Conservation (phyloP, 2,329 filamentous ascomycete genomes). For the Didymella arachidicola region DNA sequence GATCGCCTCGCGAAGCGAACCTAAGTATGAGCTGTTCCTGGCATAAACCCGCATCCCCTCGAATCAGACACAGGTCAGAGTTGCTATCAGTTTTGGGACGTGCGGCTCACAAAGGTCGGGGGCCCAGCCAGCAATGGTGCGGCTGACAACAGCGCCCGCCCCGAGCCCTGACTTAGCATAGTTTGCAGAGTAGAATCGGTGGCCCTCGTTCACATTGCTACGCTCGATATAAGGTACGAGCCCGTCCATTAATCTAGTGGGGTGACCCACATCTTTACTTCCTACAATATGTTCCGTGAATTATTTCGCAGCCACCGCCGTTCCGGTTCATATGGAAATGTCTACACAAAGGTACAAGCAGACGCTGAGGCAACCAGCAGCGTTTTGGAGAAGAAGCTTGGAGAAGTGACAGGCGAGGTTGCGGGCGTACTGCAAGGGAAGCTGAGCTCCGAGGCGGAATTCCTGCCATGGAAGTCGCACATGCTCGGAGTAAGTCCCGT, state of each 20-base stretch:
- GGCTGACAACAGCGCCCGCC: not conserved
- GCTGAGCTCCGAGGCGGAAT: not conserved
- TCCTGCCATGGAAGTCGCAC: not conserved
- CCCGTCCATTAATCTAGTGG: not conserved
- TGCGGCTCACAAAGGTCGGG: not conserved
- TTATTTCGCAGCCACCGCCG: slow-evolving; percentile 1
- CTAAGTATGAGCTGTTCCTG: not conserved
- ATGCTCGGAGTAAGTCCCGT: not conserved
- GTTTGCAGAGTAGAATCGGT: not conserved
- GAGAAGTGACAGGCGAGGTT: not conserved
- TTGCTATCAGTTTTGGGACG: not conserved
- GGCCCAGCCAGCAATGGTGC: not conserved
- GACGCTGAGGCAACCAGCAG: not conserved
- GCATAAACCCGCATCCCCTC: no score
- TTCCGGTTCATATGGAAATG: not conserved
- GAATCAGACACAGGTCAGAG: not conserved
- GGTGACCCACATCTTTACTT: not conserved
- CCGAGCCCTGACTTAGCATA: not conserved
- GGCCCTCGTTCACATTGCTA: not conserved
- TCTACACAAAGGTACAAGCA: not conserved
- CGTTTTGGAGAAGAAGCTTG: not conserved
- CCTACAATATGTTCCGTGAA: not conserved
- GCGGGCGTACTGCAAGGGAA: not conserved
- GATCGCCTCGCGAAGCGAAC: not conserved
- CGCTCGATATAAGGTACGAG: not conserved